These are phyloP conservation scores for Microthlaspi erraticum DNA, from an alignment of 345 rosid genomes.

Conservation along the genomic window DNA sequence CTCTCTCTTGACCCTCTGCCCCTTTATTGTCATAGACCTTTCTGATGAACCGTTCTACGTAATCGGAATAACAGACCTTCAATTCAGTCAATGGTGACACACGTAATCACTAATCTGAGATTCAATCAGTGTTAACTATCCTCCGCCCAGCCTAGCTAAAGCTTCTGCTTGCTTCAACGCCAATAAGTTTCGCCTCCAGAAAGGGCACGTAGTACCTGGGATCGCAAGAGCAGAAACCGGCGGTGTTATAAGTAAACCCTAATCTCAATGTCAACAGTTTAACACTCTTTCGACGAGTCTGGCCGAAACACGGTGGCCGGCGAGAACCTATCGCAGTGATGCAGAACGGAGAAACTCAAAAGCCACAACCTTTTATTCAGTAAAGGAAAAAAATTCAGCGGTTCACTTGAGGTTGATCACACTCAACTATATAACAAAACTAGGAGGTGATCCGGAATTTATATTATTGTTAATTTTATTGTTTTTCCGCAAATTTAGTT, in stretches of 20 bases:
- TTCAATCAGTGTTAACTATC: background rate
- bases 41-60: slow-evolving; percentile 59
- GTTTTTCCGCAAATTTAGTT: no score
- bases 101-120: no score
- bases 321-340: slow-evolving; percentile 13
- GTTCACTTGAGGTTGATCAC: background rate
- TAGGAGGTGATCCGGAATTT: no score
- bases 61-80: slow-evolving; percentile 3
- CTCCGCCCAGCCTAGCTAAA: slow-evolving; percentile 15
- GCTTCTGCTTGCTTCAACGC: slow-evolving; percentile 62
- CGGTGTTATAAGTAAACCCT: slow-evolving; percentile 16
- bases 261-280: background rate
- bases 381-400: background rate
- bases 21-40: slow-evolving; percentile 93
- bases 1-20: slow-evolving; percentile 81
- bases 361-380: background rate
- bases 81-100: background rate
- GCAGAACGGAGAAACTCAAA: slow-evolving; percentile 1
- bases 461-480: no score
- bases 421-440: background rate
- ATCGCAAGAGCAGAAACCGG: background rate
- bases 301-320: slow-evolving; percentile 23
- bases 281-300: background rate
- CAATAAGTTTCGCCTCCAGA: slow-evolving; percentile 23
- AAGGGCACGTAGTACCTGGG: background rate